These are phyloP conservation scores for Diplodia sapinea DNA, from an alignment of 2,329 filamentous ascomycete genomes.

Conservation along the genomic window DNA sequence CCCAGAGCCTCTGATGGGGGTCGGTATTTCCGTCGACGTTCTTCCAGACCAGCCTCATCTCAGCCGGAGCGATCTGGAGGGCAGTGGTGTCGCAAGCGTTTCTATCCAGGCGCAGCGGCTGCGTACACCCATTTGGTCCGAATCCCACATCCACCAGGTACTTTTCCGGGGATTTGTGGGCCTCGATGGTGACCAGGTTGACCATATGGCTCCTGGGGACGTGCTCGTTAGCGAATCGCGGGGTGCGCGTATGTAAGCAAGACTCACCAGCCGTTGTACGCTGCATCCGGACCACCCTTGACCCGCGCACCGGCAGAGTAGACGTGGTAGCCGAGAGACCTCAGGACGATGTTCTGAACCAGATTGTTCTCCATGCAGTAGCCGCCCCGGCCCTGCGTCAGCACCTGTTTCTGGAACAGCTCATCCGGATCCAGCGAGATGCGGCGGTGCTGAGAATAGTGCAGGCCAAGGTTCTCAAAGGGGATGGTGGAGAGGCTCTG, in stretches of 20 bases:
- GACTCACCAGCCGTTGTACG: constrained; percentile 41
- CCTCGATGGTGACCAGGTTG: constrained; percentile 50
- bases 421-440: constrained; percentile 57
- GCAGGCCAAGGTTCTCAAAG: constrained; percentile 64
- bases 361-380: constrained; percentile 68
- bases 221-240: constrained; percentile 12
- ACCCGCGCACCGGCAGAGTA: constrained; percentile 51
- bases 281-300: constrained; percentile 35
- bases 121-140: constrained; percentile 46
- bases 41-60: constrained; percentile 43
- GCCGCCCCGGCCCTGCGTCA: constrained; percentile 57
- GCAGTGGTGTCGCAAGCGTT: constrained; percentile 34
- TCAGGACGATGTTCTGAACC: constrained; percentile 59
- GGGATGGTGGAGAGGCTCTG: constrained; percentile 57
- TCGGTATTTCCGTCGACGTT: constrained; percentile 45
- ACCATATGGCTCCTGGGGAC: constrained; percentile 51
- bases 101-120: constrained; percentile 47
- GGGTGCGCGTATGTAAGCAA: constrained; percentile 26
- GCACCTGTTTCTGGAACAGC: constrained; percentile 61
- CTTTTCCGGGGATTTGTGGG: constrained; percentile 35
- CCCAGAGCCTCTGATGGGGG: constrained; percentile 51
- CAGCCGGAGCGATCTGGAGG: constrained; percentile 42
- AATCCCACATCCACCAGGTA: constrained; percentile 54
- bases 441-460: constrained; percentile 49
- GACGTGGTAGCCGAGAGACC: constrained; percentile 57